Base-by-base conservation (phyloP, 306 rosid species). In the Abrus pulchellus region DNA sequence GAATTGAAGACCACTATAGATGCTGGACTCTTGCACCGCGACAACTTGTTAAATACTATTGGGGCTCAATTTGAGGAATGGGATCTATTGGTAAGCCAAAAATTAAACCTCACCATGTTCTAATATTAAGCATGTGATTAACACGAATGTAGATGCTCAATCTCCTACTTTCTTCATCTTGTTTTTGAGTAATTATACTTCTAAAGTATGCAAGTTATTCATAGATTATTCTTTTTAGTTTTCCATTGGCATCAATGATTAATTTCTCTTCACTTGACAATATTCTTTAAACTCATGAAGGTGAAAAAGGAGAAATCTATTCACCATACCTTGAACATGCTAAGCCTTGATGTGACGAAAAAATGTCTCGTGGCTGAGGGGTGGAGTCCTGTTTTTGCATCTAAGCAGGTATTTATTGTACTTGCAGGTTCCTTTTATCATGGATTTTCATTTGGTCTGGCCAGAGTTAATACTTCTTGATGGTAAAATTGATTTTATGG, bases 341-440 rank as follows among this genome's bases (percentile, higher is more conserved):
- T 94, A 70, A 94, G 99, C 83, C 91, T 93, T 80, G 99, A 94
- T 78, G 99, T 94, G 78, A 93, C 99, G 0, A 94, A 90, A 87
- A 93, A 94, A 79, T 94, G 99, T 88, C 92, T 94, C 8, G 99
- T 94, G 68, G 99, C 88, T 66, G 99, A 94, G 87, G 97, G 97
- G 57, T 94, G 99, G 99, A 88, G 97, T 88, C 99, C 99, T 63
- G 73, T 90, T 82, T 90, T 90, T 89, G 97, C 93, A 48, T 67
- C 92, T 82, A 90, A 90, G 79, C 95, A 91, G 99, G 99, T 91
- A 83, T 69, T 44, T 36, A 27, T 79, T 47, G 41, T 60, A 68
- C 36, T 7, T 72, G 71, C 43, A 63, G 6, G 70, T 44, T 65
- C 68, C 28, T 63, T 76, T 75, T 4, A n/a, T 47, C 47, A 20